Base-by-base conservation (phyloP, 129 eudicot genomes). In the sunflower (Helianthus annuus) region DNA sequence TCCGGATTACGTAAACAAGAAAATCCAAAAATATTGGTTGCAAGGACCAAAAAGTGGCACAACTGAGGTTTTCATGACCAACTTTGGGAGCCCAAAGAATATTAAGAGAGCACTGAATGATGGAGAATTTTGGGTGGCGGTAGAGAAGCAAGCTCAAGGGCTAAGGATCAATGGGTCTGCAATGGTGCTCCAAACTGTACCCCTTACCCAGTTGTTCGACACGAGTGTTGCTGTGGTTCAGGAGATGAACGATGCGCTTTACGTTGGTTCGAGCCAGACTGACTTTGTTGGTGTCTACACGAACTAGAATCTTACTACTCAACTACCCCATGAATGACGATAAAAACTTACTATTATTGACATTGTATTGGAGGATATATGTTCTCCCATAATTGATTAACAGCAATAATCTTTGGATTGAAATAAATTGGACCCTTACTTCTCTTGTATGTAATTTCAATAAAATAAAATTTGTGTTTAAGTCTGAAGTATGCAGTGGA, bases 111-210 rank as follows among this genome's bases (percentile, higher is more conserved):
- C 72, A 1, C 72, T 1, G 24, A 70, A 53, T 24, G 76, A 29
- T 11, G 76, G 66, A 42, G 81, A 77, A 59, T 77, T 62, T 77
- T 77, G 80, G 80, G 80, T 76, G 62, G 80, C 74, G 0, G 61
- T 68, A 16, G 74, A 76, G 52, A 76, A 58, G 7, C 61, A 46
- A 16, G 36, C 62, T 58, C 80, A 76, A 46, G 74, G 80, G 46
- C 24, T 67, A 45, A 67, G 74, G 62, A 74, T 76, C 5, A 76
- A 76, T 45, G 80, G 80, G 45, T 57, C 80, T 32, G 80, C 69
- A 34, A 46, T 24, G 16, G 74, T 76, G 52, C 63, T 76, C 3
- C 74, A 76, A 76, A 67, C 62, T 0, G 62, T 76, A 15, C 24
- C 39, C 8, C 74, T 76, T 44, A 46, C 62, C 24, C 52, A 76